phyloP scores from a whole-genome alignment of 1,284 basidiomycete genomes.

The Schizophyllum commune region DNA sequence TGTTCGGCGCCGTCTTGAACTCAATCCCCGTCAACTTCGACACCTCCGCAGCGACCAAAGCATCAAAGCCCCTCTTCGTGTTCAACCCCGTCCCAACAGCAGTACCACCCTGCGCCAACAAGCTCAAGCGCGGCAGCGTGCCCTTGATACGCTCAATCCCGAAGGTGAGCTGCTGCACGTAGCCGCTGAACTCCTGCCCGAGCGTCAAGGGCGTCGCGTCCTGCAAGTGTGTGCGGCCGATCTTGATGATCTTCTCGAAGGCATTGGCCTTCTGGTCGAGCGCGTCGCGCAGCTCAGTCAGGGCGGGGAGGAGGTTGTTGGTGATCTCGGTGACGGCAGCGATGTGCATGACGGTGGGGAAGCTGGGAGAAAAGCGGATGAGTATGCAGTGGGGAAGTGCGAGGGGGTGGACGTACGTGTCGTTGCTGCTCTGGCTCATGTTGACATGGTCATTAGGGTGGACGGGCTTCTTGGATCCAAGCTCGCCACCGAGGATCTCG shows the following conservation, averaged over 20 bases:
- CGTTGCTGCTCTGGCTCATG: slow-evolving; percentile 98
- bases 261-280: slow-evolving; percentile 75
- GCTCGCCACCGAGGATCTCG: slow-evolving; percentile 91
- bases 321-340: slow-evolving; percentile 90
- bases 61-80: slow-evolving; percentile 95
- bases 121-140: slow-evolving; percentile 81
- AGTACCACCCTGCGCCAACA: slow-evolving; percentile 96
- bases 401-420: slow-evolving; percentile 58
- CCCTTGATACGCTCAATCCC: slow-evolving; percentile 84
- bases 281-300: slow-evolving; percentile 78
- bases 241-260: slow-evolving; percentile 95
- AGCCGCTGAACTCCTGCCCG: slow-evolving; percentile 98
- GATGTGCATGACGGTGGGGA: slow-evolving; percentile 99
- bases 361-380: slow-evolving; percentile 41
- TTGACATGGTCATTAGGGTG: slow-evolving; percentile 99
- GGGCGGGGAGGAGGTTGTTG: slow-evolving; percentile 76
- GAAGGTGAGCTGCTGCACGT: slow-evolving; percentile 92
- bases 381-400: not conserved
- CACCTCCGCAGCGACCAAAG: slow-evolving; percentile 89
- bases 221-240: slow-evolving; percentile 94
- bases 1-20: slow-evolving; percentile 98
- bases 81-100: slow-evolving; percentile 99
- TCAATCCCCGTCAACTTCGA: slow-evolving; percentile 85
- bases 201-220: slow-evolving; percentile 98
- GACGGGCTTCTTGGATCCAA: slow-evolving; percentile 95